Conservation (phyloP, 2,329 filamentous ascomycete species). For the Alternaria solani region DNA sequence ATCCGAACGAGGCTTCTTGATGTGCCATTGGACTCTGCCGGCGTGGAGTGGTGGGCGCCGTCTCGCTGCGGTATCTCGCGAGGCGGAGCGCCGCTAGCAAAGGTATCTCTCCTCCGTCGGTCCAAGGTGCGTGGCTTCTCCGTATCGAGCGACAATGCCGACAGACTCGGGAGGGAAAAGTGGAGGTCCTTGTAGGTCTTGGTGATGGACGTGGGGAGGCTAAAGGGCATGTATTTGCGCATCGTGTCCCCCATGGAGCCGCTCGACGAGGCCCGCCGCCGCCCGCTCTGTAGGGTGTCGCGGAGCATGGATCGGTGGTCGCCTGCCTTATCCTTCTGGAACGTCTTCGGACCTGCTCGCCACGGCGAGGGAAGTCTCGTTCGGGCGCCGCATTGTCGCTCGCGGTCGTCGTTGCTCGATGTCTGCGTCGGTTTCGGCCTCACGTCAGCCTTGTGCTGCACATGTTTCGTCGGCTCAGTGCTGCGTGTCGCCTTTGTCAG, state of each 20-base stretch:
- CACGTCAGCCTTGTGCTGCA: not conserved
- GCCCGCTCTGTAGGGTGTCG: constrained; percentile 48
- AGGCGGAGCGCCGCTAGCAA: constrained; percentile 13
- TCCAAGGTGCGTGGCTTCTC: constrained; percentile 15
- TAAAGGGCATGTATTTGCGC: constrained; percentile 50
- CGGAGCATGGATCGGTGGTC: constrained; percentile 50
- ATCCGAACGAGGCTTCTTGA: constrained; percentile 11
- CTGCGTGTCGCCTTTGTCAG: not conserved
- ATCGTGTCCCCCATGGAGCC: constrained; percentile 42
- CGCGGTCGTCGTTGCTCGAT: constrained; percentile 12
- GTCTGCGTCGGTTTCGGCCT: not conserved
- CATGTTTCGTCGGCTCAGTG: not conserved
- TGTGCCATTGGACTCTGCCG: constrained; percentile 14
- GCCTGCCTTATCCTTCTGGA: constrained; percentile 41
- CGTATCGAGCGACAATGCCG: constrained; percentile 38
- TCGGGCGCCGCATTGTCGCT: constrained; percentile 21
- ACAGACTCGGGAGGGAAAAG: constrained; percentile 48
- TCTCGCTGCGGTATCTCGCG: constrained; percentile 34
- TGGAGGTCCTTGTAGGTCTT: constrained; percentile 48
- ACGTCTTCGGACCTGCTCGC: constrained; percentile 51
- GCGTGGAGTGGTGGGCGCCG: constrained; percentile 23
- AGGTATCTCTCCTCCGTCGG: constrained; percentile 27
- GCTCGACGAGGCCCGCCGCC: constrained; percentile 52
- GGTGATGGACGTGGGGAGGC: constrained; percentile 45
- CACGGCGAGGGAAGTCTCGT: constrained; percentile 56